These are phyloP conservation scores for Gomphus sp. DNA, from an alignment of 1,284 basidiomycete genomes.

Conservation along the genomic window DNA sequence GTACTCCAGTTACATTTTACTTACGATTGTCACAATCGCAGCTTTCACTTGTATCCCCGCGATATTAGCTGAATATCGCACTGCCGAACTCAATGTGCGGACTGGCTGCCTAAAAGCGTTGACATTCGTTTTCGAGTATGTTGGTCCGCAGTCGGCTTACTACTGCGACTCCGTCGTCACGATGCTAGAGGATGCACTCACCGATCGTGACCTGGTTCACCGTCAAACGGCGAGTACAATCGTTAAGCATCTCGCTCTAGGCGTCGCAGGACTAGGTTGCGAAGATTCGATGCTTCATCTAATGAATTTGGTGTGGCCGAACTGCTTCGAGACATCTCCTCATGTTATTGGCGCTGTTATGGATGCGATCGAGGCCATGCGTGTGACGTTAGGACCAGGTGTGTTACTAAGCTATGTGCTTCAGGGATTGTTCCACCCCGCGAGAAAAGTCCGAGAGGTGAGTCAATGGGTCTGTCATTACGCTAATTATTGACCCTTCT, in stretches of 20 bases:
- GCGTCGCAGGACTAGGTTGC: slow-evolving; percentile 93
- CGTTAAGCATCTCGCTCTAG: slow-evolving; percentile 96
- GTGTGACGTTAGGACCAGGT: slow-evolving; percentile 91
- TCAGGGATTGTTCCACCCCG: slow-evolving; percentile 94
- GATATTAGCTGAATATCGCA: slow-evolving; percentile 97
- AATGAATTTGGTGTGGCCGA: slow-evolving; percentile 99
- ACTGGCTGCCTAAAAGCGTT: slow-evolving; percentile 99
- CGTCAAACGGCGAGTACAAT: slow-evolving; percentile 98
- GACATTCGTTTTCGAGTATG: slow-evolving; percentile 98
- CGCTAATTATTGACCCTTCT: not conserved
- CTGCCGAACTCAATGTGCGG: slow-evolving; percentile 94
- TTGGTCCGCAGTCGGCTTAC: slow-evolving; percentile 98
- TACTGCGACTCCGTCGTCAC: slow-evolving; percentile 97
- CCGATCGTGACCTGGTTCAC: slow-evolving; percentile 96
- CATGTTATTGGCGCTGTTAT: slow-evolving; percentile 97
- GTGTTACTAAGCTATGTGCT: slow-evolving; percentile 84
- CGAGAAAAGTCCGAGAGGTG: slow-evolving; percentile 92
- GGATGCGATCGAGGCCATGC: slow-evolving; percentile 96
- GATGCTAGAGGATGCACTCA: slow-evolving; percentile 96
- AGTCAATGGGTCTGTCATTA: slow-evolving; percentile 8
- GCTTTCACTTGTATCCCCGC: slow-evolving; percentile 99
- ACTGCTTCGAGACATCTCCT: slow-evolving; percentile 96
- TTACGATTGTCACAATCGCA: slow-evolving; percentile 22
- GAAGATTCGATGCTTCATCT: slow-evolving; percentile 97
- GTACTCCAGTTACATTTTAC: not conserved